These are phyloP conservation scores for Durotheca rogersii DNA, from an alignment of 495 filamentous ascomycete genomes.

Conservation along the genomic window DNA sequence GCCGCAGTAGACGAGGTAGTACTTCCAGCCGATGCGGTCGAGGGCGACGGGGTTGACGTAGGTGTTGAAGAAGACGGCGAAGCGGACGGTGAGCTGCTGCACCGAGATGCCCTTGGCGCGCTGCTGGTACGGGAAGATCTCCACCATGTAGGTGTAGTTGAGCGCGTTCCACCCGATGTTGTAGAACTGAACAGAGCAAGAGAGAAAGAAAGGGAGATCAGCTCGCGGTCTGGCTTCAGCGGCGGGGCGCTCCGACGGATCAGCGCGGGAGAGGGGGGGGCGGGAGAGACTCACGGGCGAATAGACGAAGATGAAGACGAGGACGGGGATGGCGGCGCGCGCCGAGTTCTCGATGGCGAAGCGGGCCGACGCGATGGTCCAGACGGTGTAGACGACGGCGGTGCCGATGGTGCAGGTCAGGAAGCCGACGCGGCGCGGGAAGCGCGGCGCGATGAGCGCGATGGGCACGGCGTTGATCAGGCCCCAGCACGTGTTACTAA, in stretches of 20 bases:
- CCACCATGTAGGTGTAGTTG: constrained; percentile 58
- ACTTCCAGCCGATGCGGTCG: constrained; percentile 53
- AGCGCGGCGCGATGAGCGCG: constrained; percentile 51
- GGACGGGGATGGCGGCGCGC: constrained; percentile 50
- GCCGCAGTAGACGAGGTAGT: constrained; percentile 57
- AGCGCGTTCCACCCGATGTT: constrained; percentile 65
- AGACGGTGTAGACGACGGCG: constrained; percentile 54
- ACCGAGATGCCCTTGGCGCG: constrained; percentile 60
- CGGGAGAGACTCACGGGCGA: constrained; percentile 47
- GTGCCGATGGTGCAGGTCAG: constrained; percentile 52
- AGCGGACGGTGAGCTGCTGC: constrained; percentile 57
- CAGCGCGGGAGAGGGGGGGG: too few species aligned
- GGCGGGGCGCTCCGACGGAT: too few species aligned
- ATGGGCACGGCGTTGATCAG: constrained; percentile 53
- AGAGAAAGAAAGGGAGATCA: too few species aligned
- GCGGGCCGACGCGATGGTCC: constrained; percentile 56
- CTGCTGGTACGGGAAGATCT: constrained; percentile 60
- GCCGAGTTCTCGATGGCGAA: constrained; percentile 45
- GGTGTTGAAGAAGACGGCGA: constrained; percentile 52
- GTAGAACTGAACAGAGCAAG: too few species aligned
- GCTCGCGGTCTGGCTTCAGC: too few species aligned
- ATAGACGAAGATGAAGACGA: constrained; percentile 63
- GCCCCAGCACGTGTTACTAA: constrained; percentile 57
- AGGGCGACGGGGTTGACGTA: constrained; percentile 57
- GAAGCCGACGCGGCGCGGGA: constrained; percentile 54